These are phyloP conservation scores for Lignosus rhinocerotis DNA, from an alignment of 1,284 basidiomycete genomes.

Conservation along the genomic window DNA sequence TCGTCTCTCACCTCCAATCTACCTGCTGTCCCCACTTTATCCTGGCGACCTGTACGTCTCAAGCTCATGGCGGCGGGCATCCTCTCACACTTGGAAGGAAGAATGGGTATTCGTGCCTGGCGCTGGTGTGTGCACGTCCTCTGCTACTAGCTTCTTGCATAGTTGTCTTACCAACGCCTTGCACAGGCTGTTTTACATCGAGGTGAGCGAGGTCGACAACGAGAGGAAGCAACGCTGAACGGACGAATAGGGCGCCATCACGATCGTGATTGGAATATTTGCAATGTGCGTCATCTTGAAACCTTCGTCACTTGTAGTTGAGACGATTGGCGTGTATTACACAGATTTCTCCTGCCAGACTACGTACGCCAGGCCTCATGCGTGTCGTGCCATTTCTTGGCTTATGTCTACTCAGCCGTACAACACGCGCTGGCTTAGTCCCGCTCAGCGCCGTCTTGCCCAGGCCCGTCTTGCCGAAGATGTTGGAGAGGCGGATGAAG, in stretches of 20 bases:
- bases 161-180: background rate
- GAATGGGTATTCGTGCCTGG: constrained; percentile 70
- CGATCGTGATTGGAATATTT: constrained; percentile 53
- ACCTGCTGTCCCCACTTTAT: background rate
- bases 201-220: constrained; percentile 38
- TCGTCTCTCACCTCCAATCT: no score
- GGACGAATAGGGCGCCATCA: constrained; percentile 51
- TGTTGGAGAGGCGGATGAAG: constrained; percentile 70
- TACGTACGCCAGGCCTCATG: constrained; percentile 40
- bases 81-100: constrained; percentile 67
- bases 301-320: background rate
- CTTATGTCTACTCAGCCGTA: constrained; percentile 42
- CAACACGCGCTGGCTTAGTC: constrained; percentile 69
- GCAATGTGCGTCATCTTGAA: constrained; percentile 44
- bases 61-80: constrained; percentile 72
- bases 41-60: background rate
- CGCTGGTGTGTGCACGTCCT: constrained; percentile 48
- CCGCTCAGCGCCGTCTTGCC: constrained; percentile 62
- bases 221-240: background rate
- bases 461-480: constrained; percentile 75
- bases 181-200: constrained; percentile 60
- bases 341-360: constrained; percentile 47
- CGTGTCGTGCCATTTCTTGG: background rate
- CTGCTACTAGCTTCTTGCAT: background rate
- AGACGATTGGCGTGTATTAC: background rate